A percentile compares a stretch with the other conserved stretches of the same genome.
Conservation (phyloP, 75 land plant species). For the Chamaecyparis obtusa region DNA sequence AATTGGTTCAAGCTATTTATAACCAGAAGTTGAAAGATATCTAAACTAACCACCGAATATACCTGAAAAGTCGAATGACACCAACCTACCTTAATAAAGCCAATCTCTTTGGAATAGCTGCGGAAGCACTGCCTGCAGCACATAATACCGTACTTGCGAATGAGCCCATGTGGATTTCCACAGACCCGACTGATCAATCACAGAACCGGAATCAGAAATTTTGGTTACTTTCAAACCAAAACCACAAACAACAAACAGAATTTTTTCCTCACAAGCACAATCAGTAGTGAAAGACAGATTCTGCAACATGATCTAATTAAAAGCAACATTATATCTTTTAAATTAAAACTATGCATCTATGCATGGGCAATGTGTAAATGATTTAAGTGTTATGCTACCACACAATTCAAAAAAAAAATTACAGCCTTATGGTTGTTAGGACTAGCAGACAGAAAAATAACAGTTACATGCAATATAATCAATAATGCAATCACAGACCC, state of each 20-base stretch:
- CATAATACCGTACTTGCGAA: constrained; percentile 77
- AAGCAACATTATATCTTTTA: not conserved
- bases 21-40: not conserved
- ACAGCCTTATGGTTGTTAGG: too few species aligned
- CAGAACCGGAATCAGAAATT: not conserved
- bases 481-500: too few species aligned
- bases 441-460: too few species aligned
- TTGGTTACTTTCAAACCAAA: not conserved
- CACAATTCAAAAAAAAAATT: not conserved
- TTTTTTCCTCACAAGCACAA: not conserved
- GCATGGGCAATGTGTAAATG: not conserved
- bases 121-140: constrained; percentile 86
- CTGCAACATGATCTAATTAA: not conserved
- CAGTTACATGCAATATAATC: too few species aligned
- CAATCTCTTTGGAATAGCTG: constrained; percentile 84
- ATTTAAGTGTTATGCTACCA: not conserved
- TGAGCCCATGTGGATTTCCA: constrained; percentile 67
- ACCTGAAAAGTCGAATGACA: not conserved
- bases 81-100: constrained; percentile 66
- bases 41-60: not conserved
- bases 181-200: constrained; percentile 64
- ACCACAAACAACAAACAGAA: constrained; percentile 2
- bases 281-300: not conserved
- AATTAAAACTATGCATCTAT: not conserved
- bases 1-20: not conserved